phyloP scores from a whole-genome alignment of 2,329 filamentous ascomycete genomes.

The Sarocladium strictum region DNA sequence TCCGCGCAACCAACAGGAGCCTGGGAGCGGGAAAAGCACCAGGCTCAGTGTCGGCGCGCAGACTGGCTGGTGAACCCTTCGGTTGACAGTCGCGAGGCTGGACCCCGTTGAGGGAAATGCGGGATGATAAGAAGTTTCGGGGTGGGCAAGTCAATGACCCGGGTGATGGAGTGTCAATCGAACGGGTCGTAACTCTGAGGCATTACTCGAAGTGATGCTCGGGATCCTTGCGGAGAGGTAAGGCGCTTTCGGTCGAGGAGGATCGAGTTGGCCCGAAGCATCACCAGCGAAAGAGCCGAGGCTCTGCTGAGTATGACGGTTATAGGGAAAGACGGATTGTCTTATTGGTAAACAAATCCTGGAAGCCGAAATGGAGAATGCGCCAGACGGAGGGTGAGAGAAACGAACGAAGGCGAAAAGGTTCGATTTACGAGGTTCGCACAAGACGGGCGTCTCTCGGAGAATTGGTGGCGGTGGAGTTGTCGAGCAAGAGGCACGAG shows the following conservation, averaged over 20 bases:
- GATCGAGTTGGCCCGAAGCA: background rate
- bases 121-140: background rate
- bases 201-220: background rate
- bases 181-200: background rate
- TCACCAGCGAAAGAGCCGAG: slow-evolving; percentile 1
- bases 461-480: slow-evolving; percentile 1
- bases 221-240: background rate
- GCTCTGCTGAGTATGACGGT: background rate
- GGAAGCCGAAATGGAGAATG: background rate
- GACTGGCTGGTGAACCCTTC: background rate
- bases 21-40: background rate
- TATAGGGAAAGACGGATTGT: background rate
- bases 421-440: background rate
- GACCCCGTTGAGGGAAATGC: background rate
- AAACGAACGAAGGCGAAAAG: background rate
- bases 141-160: background rate
- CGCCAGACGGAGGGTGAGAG: background rate
- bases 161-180: background rate
- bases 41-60: slow-evolving; percentile 5
- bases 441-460: background rate
- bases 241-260: background rate
- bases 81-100: background rate
- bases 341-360: background rate
- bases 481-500: slow-evolving; percentile 3
- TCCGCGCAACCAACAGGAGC: background rate